Conservation (phyloP, 2,329 filamentous ascomycete species). For the Aaosphaeria pasadenensis region DNA sequence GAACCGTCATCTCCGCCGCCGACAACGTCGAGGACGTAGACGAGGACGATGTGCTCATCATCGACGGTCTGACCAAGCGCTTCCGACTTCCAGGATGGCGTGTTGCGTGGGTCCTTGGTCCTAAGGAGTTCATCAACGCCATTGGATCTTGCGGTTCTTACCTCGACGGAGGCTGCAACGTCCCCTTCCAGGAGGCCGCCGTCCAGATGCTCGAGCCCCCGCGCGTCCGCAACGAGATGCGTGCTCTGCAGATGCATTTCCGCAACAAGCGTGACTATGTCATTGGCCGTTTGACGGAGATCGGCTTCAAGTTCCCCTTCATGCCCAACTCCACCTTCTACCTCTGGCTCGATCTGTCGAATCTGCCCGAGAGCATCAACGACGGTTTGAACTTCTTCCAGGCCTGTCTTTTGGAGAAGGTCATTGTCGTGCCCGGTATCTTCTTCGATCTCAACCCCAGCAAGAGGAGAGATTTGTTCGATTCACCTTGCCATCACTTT, state of each 20-base stretch:
- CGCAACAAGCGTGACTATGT: constrained; percentile 91
- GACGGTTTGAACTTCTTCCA: constrained; percentile 98
- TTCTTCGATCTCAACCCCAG: constrained; percentile 97
- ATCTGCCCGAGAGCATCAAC: constrained; percentile 74
- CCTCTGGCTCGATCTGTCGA: constrained; percentile 68
- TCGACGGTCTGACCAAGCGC: constrained; percentile 93
- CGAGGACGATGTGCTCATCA: constrained; percentile 76
- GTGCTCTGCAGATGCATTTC: constrained; percentile 85
- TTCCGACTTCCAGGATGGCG: constrained; percentile 96
- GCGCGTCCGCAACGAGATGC: constrained; percentile 82
- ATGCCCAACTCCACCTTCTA: constrained; percentile 94
- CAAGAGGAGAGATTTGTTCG: constrained; percentile 85
- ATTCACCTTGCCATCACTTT: constrained; percentile 78
- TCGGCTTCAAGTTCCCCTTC: constrained; percentile 78
- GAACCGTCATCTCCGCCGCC: constrained; percentile 81
- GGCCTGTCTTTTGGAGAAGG: constrained; percentile 87
- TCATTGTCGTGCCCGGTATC: constrained; percentile 94
- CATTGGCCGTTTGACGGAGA: constrained; percentile 71
- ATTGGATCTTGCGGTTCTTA: constrained; percentile 92
- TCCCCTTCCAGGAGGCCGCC: constrained; percentile 92
- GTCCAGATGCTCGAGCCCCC: constrained; percentile 87
- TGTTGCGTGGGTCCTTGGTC: constrained; percentile 92
- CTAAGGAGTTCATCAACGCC: constrained; percentile 93
- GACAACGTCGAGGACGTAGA: constrained; percentile 89
- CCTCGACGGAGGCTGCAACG: constrained; percentile 90